Evolutionary conservation across 352 stramenopile genomes (phyloP).

Genomic region (Thraustochytrium sp.): DNA sequence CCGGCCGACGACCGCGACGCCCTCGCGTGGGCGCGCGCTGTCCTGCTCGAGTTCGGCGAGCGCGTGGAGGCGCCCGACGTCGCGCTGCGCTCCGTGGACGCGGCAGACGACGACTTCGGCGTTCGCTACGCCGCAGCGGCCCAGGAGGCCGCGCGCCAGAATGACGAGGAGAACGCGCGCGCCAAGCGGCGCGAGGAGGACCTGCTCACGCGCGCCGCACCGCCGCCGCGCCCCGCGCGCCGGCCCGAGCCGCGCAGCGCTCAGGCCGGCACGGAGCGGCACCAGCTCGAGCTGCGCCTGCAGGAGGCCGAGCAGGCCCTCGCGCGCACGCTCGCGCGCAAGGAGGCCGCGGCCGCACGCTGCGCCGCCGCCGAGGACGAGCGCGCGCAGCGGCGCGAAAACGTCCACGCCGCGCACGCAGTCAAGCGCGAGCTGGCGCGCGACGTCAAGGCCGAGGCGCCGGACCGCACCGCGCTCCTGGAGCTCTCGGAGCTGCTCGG

Average conservation of each 20-base stretch:
- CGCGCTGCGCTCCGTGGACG: background rate
- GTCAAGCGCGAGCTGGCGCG: background rate
- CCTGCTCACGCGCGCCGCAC: background rate
- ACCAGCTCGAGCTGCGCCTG: background rate
- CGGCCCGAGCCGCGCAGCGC: background rate
- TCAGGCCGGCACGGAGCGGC: background rate
- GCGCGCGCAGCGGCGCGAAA: background rate
- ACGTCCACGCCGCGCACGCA: constrained; percentile 7
- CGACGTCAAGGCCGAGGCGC: background rate
- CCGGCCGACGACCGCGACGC: background rate
- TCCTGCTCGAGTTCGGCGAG: constrained; percentile 47
- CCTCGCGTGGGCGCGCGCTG: constrained; percentile 31
- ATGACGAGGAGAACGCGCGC: background rate
- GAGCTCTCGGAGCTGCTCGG: constrained; percentile 41
- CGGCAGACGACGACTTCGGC: background rate
- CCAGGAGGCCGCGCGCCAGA: background rate
- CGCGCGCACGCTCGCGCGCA: background rate
- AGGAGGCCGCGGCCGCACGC: background rate
- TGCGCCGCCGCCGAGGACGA: background rate
- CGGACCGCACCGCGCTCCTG: constrained; percentile 12
- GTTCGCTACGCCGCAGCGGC: background rate
- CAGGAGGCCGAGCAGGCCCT: background rate
- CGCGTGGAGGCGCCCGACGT: background rate
- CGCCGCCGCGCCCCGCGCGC: background rate
- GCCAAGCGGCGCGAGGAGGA: background rate